Percentiles rank a stretch among this genome's conserved stretches.
Conservation (phyloP, 768 basidiomycete species). For the Lyophyllum shimeji region DNA sequence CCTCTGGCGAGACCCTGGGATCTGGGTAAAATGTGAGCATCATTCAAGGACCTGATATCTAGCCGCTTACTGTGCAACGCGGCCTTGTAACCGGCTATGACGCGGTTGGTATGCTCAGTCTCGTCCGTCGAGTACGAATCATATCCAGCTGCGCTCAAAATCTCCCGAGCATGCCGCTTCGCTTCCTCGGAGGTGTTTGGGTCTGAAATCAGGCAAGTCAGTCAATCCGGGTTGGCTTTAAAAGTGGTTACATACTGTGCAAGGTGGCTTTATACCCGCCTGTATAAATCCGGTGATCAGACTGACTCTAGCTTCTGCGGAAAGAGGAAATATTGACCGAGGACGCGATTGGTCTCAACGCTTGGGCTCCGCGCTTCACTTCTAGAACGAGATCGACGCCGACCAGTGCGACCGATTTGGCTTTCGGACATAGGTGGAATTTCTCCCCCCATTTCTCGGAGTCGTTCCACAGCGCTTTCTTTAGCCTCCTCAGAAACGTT, state of each 20-base stretch:
- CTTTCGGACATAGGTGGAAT: not conserved
- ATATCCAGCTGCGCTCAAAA: constrained; percentile 46
- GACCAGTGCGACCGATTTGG: not conserved
- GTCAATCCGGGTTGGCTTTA: not conserved
- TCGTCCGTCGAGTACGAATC: constrained; percentile 24
- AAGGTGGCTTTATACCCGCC: constrained; percentile 54
- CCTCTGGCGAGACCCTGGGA: constrained; percentile 18
- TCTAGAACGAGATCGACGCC: not conserved
- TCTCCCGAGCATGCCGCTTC: constrained; percentile 53
- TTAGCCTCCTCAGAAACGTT: constrained; percentile 54
- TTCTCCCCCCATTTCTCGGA: constrained; percentile 27
- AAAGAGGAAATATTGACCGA: constrained; percentile 6
- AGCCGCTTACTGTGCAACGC: constrained; percentile 42
- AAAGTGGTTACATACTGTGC: constrained; percentile 30
- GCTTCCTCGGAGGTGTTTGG: constrained; percentile 45
- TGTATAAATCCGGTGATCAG: constrained; percentile 7
- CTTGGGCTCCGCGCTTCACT: not conserved
- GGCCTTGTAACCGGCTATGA: constrained; percentile 58
- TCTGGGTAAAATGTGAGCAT: not conserved
- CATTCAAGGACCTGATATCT: not conserved
- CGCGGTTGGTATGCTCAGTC: constrained; percentile 44
- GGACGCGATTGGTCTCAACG: constrained; percentile 10
- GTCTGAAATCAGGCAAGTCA: constrained; percentile 27
- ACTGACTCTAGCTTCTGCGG: not conserved
- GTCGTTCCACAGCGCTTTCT: constrained; percentile 39